These are phyloP conservation scores for Taphrina communis DNA, from an alignment of 1,139 yeast species.

Conservation along the genomic window DNA sequence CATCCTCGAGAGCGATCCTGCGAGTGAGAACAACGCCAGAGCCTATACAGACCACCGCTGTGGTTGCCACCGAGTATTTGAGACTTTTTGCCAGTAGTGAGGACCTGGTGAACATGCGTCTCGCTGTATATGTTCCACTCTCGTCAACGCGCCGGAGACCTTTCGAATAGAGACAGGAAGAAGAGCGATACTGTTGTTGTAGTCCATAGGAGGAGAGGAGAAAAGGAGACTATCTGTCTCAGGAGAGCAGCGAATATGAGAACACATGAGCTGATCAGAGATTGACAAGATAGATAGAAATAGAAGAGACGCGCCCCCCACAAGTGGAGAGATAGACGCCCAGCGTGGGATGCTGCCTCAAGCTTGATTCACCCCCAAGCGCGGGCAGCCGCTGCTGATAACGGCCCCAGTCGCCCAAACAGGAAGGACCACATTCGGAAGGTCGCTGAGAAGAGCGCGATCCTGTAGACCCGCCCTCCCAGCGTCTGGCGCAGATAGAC, in stretches of 20 bases:
- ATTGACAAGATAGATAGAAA: not conserved
- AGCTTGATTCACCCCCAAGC: no score
- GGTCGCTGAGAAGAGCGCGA: conserved; percentile 13
- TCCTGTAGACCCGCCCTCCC: conserved; percentile 12
- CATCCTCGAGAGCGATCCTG: conserved; percentile 11
- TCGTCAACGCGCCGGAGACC: no score
- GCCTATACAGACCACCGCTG: conserved; percentile 14
- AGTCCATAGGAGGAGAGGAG: not conserved
- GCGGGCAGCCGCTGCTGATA: not conserved
- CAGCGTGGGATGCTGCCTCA: no score
- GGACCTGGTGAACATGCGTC: conserved; percentile 5
- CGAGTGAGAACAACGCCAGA: conserved; percentile 2
- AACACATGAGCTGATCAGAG: no score
- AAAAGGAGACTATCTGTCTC: not conserved
- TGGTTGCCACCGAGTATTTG: conserved; percentile 7
- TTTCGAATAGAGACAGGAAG: not conserved
- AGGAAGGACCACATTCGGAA: conserved; percentile 14
- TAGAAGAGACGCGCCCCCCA: not conserved
- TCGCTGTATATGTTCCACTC: no score
- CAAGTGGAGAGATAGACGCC: not conserved
- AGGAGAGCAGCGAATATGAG: no score
- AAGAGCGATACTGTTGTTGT: not conserved
- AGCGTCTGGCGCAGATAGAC: conserved; percentile 8
- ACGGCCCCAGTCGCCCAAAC: conserved; percentile 13
- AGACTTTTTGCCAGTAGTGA: not conserved